phyloP scores from a whole-genome alignment of 345 rosid species.

The Kernera saxatilis region DNA sequence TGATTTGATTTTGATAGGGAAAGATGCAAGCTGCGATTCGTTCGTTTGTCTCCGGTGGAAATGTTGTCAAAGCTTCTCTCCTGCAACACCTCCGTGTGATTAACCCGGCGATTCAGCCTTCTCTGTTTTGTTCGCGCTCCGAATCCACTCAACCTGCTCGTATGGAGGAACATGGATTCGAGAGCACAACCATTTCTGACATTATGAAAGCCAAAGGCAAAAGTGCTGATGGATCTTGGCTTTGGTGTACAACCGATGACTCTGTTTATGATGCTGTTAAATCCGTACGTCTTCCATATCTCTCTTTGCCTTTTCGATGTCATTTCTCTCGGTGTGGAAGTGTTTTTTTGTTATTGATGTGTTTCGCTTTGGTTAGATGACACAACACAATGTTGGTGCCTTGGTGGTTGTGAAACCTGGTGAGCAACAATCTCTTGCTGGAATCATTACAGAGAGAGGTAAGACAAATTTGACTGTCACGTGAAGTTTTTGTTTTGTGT shows the following conservation, averaged over 20 bases:
- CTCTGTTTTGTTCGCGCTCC: constrained; percentile 50
- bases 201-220: constrained; percentile 76
- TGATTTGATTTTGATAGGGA: constrained; percentile 3
- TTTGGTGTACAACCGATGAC: constrained; percentile 96
- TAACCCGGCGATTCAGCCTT: constrained; percentile 48
- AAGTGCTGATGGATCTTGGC: constrained; percentile 97
- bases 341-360: neutral
- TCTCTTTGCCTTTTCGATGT: neutral
- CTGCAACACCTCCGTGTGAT: constrained; percentile 57
- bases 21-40: constrained; percentile 60
- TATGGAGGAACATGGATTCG: constrained; percentile 92
- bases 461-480: neutral
- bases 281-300: constrained; percentile 50
- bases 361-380: constrained; percentile 55
- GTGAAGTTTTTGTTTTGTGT: neutral
- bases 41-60: constrained; percentile 47
- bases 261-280: constrained; percentile 87
- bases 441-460: constrained; percentile 98
- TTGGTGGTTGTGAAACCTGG: constrained; percentile 93
- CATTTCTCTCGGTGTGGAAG: neutral
- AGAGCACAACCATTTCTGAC: constrained; percentile 81
- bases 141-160: constrained; percentile 57
- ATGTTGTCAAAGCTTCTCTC: constrained; percentile 43
- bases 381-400: constrained; percentile 96
- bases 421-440: constrained; percentile 83